Conservation (phyloP, 768 basidiomycete genomes). For the Termitomyces bulborhizus region DNA sequence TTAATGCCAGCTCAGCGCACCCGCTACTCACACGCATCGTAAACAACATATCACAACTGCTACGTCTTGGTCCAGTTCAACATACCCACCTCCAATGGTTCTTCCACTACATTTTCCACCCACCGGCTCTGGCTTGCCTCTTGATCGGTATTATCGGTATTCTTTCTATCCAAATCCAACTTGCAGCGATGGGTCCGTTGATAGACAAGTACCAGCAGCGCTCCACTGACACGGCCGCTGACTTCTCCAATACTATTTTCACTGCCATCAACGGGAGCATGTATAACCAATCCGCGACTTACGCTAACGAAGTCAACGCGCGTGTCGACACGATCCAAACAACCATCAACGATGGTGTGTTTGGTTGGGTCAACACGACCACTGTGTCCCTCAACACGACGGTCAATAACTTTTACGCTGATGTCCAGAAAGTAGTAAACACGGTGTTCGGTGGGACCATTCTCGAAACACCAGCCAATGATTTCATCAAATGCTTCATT, state of each 20-base stretch:
- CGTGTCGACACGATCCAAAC: slow-evolving; percentile 67
- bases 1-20: slow-evolving; percentile 62
- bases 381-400: slow-evolving; percentile 85
- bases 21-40: slow-evolving; percentile 67
- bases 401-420: slow-evolving; percentile 79
- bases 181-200: slow-evolving; percentile 72
- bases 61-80: slow-evolving; percentile 54
- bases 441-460: slow-evolving; percentile 81
- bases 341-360: slow-evolving; percentile 79
- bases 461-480: slow-evolving; percentile 74
- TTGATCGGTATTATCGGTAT: slow-evolving; percentile 91
- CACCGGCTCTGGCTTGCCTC: slow-evolving; percentile 86
- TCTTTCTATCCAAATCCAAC: slow-evolving; percentile 80
- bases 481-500: slow-evolving; percentile 84
- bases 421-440: slow-evolving; percentile 73
- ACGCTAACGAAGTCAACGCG: slow-evolving; percentile 71
- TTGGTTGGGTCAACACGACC: slow-evolving; percentile 93
- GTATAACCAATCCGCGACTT: slow-evolving; percentile 71
- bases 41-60: slow-evolving; percentile 40
- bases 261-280: slow-evolving; percentile 77
- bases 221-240: slow-evolving; percentile 52
- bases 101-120: slow-evolving; percentile 85
- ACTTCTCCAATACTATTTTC: slow-evolving; percentile 68
- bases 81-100: slow-evolving; percentile 82
- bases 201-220: slow-evolving; percentile 59